A percentile compares a stretch with the other conserved stretches of the same genome.
phyloP scores from a whole-genome alignment of 441 rosid species.

The Bruguiera hainesii region DNA sequence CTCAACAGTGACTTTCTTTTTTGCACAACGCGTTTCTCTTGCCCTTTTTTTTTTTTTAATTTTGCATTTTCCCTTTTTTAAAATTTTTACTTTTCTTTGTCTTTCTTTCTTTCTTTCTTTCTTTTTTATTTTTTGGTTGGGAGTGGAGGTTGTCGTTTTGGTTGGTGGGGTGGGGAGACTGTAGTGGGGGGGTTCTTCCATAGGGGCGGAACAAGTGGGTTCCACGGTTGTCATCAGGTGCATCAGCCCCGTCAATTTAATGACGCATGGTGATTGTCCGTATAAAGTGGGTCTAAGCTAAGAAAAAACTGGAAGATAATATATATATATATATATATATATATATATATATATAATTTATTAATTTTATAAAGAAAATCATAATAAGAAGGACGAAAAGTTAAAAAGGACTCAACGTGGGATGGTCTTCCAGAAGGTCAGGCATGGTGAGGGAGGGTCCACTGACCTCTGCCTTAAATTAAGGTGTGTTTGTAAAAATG shows the following conservation, averaged over 20 bases:
- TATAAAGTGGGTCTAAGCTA: neutral
- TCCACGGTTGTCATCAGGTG: neutral
- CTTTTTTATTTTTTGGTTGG: neutral
- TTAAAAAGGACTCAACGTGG: slow-evolving; percentile 18
- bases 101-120: neutral
- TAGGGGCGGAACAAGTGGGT: neutral
- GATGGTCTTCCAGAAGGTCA: slow-evolving; percentile 5
- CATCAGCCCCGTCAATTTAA: neutral
- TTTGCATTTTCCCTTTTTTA: neutral
- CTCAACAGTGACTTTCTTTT: neutral
- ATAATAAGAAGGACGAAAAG: slow-evolving; percentile 8
- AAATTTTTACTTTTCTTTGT: neutral
- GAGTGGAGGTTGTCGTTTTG: neutral
- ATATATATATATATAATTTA: too few relatives aligned
- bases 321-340: too few relatives aligned
- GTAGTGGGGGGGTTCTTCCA: slow-evolving; percentile 24
- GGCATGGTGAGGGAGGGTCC: neutral
- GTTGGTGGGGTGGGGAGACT: neutral
- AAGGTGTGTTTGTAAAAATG: too few relatives aligned
- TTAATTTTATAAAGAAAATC: neutral
- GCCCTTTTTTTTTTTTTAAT: neutral
- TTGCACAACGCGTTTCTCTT: slow-evolving; percentile 1
- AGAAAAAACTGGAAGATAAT: neutral
- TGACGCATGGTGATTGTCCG: neutral
- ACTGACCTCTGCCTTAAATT: neutral